A percentile compares a stretch with the other conserved stretches of the same genome.
Conservation (phyloP, 257 asterid species). For the Leonotis leonurus region DNA sequence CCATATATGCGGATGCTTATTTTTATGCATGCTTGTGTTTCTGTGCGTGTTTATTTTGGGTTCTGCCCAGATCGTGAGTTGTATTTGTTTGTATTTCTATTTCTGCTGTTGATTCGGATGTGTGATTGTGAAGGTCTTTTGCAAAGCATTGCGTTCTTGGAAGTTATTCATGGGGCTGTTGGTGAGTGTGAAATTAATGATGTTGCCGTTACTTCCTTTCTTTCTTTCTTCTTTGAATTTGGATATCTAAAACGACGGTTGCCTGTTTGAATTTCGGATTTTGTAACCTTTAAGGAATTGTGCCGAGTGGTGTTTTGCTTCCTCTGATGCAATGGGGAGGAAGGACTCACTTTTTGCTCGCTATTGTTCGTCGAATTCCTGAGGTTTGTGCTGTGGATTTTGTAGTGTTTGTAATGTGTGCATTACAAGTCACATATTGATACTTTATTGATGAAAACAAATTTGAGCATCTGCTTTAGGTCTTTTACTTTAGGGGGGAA, state of each 20-base stretch:
- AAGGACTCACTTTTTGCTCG: slow-evolving; percentile 78
- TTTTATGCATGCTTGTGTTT: not conserved
- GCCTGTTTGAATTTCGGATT: not conserved
- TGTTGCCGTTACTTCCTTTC: too few species aligned
- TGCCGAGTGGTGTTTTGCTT: slow-evolving; percentile 74
- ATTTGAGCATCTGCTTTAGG: not conserved
- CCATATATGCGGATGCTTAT: not conserved
- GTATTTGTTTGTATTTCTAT: not conserved
- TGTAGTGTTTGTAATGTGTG: too few species aligned
- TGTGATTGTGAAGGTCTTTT: slow-evolving; percentile 41
- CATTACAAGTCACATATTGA: not conserved
- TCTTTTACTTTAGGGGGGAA: not conserved
- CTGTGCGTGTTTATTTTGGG: too few species aligned
- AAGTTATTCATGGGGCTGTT: slow-evolving; percentile 84
- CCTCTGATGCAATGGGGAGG: slow-evolving; percentile 99
- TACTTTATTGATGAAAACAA: not conserved
- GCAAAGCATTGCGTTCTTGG: slow-evolving; percentile 84
- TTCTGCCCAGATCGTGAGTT: not conserved
- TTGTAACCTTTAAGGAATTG: slow-evolving; percentile 53
- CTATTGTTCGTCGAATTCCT: slow-evolving; percentile 45
- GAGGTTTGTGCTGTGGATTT: slow-evolving; percentile 40
- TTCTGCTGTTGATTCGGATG: slow-evolving; percentile 9
- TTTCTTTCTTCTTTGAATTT: not conserved
- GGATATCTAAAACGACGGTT: not conserved
- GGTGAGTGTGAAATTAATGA: slow-evolving; percentile 34